A percentile compares a stretch with the other conserved stretches of the same genome.
Evolutionary conservation across 345 rosid species (phyloP).

Genomic region (Eucalyptus globulus): DNA sequence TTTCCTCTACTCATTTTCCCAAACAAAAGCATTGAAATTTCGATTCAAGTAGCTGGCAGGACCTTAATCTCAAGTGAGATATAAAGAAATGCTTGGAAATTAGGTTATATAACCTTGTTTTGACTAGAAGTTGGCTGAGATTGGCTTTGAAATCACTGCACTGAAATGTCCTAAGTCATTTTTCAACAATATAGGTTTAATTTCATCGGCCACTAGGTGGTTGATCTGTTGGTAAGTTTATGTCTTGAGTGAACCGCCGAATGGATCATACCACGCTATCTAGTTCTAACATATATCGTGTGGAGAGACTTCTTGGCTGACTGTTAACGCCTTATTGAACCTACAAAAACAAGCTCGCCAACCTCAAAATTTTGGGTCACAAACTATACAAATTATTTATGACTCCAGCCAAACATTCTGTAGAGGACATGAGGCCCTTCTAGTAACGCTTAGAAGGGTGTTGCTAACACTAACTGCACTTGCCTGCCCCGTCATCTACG

Average conservation of each 20-base stretch:
- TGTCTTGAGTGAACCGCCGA: not conserved
- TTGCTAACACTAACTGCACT: not conserved
- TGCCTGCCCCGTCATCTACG: not conserved
- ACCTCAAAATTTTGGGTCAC: not conserved
- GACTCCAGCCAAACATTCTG: not conserved
- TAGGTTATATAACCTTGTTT: not conserved
- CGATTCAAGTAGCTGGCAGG: not conserved
- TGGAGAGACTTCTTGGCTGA: rapidly evolving
- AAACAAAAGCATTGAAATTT: not conserved
- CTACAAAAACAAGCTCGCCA: rapidly evolving
- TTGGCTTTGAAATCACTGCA: not conserved
- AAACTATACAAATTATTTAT: not conserved
- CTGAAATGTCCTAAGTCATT: not conserved
- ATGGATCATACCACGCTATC: not conserved
- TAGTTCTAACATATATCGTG: rapidly evolving
- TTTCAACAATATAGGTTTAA: not conserved
- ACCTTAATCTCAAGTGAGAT: not conserved
- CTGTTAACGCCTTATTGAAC: rapidly evolving
- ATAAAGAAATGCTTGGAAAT: not conserved
- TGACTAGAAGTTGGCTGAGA: not conserved
- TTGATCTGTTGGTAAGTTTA: not conserved
- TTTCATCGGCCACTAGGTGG: too few relatives aligned
- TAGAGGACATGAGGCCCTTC: too few relatives aligned
- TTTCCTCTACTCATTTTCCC: not conserved
- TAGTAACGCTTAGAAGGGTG: not conserved